Evolutionary conservation across 2,329 filamentous ascomycete genomes (phyloP), one percentile per base, ranked within the genome.

Genomic region (Orbilia quercus): DNA sequence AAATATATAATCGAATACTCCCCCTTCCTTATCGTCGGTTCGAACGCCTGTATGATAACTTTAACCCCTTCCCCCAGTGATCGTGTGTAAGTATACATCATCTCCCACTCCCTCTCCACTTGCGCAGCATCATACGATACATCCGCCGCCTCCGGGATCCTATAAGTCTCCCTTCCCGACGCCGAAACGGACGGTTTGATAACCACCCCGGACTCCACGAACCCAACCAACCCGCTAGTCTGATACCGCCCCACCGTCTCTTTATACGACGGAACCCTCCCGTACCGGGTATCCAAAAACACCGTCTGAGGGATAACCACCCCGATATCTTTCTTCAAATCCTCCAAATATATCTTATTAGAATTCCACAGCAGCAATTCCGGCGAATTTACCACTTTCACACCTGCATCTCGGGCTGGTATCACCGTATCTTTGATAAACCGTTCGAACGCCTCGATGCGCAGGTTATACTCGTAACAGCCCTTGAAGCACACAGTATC

Each of bases 161-260:
- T n/a, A 40, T 55, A 58, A 2, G 65, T 70, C 16, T 57, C 48
- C 20, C 38, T 70, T 2, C 48, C 47, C 22, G 65, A 62, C 7
- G 65, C 65, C 2, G 65, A 70, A n/a, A 70, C 23, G 2, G 65
- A 70, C 1, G 65, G 65, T 18, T 71, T 71, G 44, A 71, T 45
- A 3, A 71, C 66, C 11, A 63, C 57, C 1, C 11, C 12, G 12
- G 18, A 14, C 14, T n/a, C n/a, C n/a, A n/a, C n/a, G n/a, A n/a
- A n/a, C n/a, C n/a, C n/a, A n/a, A n/a, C n/a, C n/a, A n/a, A n/a
- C n/a, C n/a, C n/a, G n/a, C n/a, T n/a, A n/a, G n/a, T n/a, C 9
- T 31, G 9, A 31, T 31, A 31, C 28, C 28, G 28, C 28, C 9
- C 5, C 28, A 31, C 28, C n/a, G n/a, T n/a, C 31, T 58, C 42